These are phyloP conservation scores for Acanthamoeba divionensis DNA, from an alignment of 208 protist species.

Conservation along the genomic window DNA sequence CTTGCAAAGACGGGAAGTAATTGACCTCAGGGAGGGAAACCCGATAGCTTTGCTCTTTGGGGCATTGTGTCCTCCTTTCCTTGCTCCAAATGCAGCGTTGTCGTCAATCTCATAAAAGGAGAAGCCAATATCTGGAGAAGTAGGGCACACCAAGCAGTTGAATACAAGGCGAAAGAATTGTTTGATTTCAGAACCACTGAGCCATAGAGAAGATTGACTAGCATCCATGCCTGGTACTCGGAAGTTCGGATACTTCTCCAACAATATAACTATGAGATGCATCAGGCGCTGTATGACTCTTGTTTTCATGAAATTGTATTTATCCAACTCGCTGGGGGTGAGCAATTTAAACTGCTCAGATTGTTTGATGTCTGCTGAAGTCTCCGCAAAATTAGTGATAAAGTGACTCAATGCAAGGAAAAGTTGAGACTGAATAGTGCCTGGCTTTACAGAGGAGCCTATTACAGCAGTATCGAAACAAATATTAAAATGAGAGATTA, in stretches of 20 bases:
- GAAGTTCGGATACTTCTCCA: slow-evolving; percentile 59
- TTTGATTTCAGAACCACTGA: neutral
- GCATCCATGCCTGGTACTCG: neutral
- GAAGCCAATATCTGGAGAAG: neutral
- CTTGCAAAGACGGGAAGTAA: slow-evolving; percentile 25
- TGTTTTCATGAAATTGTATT: slow-evolving; percentile 64
- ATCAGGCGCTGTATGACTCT: slow-evolving; percentile 59
- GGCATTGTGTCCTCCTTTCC: neutral
- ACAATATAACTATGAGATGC: slow-evolving; percentile 58
- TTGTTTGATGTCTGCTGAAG: neutral
- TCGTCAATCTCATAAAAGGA: slow-evolving; percentile 16
- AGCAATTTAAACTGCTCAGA: slow-evolving; percentile 48
- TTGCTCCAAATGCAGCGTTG: neutral
- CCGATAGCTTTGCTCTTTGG: neutral
- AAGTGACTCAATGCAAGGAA: slow-evolving; percentile 23
- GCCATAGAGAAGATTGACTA: neutral
- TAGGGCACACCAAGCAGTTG: slow-evolving; percentile 9
- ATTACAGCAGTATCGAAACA: neutral
- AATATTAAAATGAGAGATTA: neutral
- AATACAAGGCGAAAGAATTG: slow-evolving; percentile 14
- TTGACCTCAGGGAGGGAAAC: neutral
- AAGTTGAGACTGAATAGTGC: neutral
- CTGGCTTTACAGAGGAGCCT: too few species aligned
- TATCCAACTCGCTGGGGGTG: slow-evolving; percentile 63
- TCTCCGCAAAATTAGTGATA: slow-evolving; percentile 12